These are phyloP conservation scores for Ilyonectria mors-panacis DNA, from an alignment of 2,329 filamentous ascomycete species.

Conservation along the genomic window DNA sequence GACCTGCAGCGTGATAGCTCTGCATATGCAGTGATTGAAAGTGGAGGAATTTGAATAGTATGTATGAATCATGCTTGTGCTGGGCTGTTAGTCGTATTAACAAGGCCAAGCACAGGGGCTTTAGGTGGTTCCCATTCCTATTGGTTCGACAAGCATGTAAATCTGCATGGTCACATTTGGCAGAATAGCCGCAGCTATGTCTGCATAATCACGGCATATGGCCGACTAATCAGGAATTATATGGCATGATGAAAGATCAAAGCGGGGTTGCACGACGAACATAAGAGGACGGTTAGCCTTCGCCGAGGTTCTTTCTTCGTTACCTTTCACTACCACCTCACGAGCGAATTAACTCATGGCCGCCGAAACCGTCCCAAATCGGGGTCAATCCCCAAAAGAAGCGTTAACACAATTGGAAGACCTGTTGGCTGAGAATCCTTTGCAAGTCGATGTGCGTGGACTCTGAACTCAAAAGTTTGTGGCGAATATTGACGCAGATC, in stretches of 20 bases:
- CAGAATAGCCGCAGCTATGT: not conserved
- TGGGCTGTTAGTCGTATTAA: not conserved
- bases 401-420: not conserved
- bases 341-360: not conserved
- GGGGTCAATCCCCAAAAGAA: not conserved
- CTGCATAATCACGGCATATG: not conserved
- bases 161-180: not conserved
- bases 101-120: not conserved
- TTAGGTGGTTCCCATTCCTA: not conserved
- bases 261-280: not conserved
- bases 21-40: not conserved
- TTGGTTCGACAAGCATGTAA: not conserved
- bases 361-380: not conserved
- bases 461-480: not conserved
- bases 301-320: not conserved
- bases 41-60: not conserved
- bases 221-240: not conserved
- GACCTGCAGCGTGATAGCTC: not conserved
- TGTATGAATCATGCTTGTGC: not conserved
- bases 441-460: not conserved
- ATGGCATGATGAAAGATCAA: not conserved
- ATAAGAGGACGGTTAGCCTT: not conserved
- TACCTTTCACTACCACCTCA: not conserved
- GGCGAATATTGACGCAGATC: not conserved
- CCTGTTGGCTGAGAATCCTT: not conserved